Conservation (phyloP, 768 basidiomycete species). For the Calocybe cyanea region DNA sequence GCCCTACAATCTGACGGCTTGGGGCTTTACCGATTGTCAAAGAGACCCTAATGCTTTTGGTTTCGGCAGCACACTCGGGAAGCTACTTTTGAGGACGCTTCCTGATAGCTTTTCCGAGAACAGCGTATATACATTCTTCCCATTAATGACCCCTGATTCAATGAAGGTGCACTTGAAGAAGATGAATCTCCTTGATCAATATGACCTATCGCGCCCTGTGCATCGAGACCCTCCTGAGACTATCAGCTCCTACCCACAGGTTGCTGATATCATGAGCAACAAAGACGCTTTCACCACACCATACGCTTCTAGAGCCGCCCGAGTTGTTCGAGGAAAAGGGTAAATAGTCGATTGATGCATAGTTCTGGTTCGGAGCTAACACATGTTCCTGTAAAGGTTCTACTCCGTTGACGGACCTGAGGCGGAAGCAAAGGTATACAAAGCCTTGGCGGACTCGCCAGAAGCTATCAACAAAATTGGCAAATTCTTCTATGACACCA, state of each 20-base stretch:
- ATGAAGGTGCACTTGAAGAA: constrained; percentile 62
- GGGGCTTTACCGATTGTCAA: constrained; percentile 84
- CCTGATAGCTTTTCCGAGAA: constrained; percentile 66
- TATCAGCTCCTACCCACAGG: constrained; percentile 46
- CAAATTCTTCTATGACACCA: constrained; percentile 63
- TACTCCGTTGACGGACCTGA: constrained; percentile 54
- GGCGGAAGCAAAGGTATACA: constrained; percentile 44
- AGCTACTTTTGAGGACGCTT: constrained; percentile 69
- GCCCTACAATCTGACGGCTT: constrained; percentile 73
- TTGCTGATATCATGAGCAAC: constrained; percentile 49
- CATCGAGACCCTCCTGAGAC: constrained; percentile 18
- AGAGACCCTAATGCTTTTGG: constrained; percentile 68
- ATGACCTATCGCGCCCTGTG: constrained; percentile 51
- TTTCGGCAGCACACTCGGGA: constrained; percentile 73
- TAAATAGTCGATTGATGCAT: constrained; percentile 22
- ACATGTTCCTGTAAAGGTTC: constrained; percentile 42
- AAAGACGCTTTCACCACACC: constrained; percentile 40
- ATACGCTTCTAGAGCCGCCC: constrained; percentile 46
- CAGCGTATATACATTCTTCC: constrained; percentile 82
- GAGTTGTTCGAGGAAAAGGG: constrained; percentile 61
- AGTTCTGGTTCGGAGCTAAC: constrained; percentile 5
- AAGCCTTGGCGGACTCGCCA: constrained; percentile 42
- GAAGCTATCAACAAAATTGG: constrained; percentile 49
- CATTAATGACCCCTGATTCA: constrained; percentile 73
- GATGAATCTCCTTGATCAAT: constrained; percentile 48